Base-by-base conservation (phyloP, 1,284 basidiomycete species). In the Mycosarcoma mackinlayi region DNA sequence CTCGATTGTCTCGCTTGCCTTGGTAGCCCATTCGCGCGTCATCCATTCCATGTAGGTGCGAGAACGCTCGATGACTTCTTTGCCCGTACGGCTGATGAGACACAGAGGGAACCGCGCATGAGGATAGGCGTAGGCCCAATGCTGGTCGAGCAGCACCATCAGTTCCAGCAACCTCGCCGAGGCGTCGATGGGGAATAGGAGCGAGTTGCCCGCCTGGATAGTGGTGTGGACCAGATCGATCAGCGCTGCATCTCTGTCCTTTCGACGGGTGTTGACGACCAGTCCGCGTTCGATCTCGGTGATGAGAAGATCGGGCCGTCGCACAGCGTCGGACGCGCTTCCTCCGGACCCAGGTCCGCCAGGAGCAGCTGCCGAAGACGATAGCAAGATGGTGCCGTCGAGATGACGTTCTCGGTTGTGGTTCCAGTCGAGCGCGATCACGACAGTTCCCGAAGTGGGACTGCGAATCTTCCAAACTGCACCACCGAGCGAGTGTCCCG, bases 1-100 rank as follows among this genome's bases (percentile, higher is more conserved):
- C 14, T 67, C 67, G 21, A 68, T 72, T 27, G 58, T 56, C 27
- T 72, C 68, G 50, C 50, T 54, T 14, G 65, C 55, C 53, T 73
- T 74, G 27, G 65, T 75, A 3, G 77, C 92, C 65, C 96, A 90
- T 1, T 92, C 92, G 8, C 93, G 93, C 14, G 94, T 93, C 76
- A 98, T 89, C 94, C 95, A 98, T 83, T 98, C 96, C 88, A 98
- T 95, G 89, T 98, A 91, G 86, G 92, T 95, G 55, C 94, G 86
- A 16, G 96, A 92, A 76, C 95, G 94, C 2, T 92, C 91, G 34
- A 98, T 85, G 89, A 98, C 95, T 83, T 98, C 95, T 68, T 90
- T 89, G 2, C 91, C 94, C 1, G 93, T 95, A 30, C 90, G 87
- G 59, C 92, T 92, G 40, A 98, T 88, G 18, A 99, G 87, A 81